These are phyloP conservation scores for Aspergillus spinulosporus DNA, from an alignment of 2,329 filamentous ascomycete species.

Conservation along the genomic window DNA sequence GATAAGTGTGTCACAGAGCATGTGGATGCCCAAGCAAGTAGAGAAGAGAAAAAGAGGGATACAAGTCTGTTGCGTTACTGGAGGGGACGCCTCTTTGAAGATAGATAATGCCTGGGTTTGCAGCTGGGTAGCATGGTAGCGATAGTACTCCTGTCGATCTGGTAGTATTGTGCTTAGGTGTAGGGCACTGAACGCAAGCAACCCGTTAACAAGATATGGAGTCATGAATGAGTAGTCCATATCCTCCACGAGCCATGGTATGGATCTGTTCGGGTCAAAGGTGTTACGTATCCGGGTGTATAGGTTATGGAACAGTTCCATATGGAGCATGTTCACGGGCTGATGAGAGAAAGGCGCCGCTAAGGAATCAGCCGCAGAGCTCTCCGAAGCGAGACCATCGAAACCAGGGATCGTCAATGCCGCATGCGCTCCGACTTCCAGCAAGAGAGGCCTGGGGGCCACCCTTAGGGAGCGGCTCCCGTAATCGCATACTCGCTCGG, in stretches of 20 bases:
- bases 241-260: slow-evolving; percentile 6
- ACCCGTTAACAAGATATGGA: slow-evolving; percentile 51
- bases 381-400: too few species aligned
- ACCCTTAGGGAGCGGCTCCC: not conserved
- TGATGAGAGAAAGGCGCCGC: not conserved
- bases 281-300: slow-evolving; percentile 13
- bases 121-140: slow-evolving; percentile 40
- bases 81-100: slow-evolving; percentile 15
- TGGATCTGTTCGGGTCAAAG: not conserved
- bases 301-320: slow-evolving; percentile 33
- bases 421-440: too few species aligned
- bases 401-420: too few species aligned
- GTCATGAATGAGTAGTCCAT: slow-evolving; percentile 9
- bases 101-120: slow-evolving; percentile 25
- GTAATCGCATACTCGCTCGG: slow-evolving; percentile 25
- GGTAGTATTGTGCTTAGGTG: slow-evolving; percentile 41
- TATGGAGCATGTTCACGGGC: slow-evolving; percentile 32
- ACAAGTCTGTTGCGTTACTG: slow-evolving; percentile 20
- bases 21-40: slow-evolving; percentile 34
- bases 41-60: slow-evolving; percentile 27
- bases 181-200: slow-evolving; percentile 50
- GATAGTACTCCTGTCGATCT: slow-evolving; percentile 37
- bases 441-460: not conserved
- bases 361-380: too few species aligned
- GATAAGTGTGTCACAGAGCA: slow-evolving; percentile 51